Evolutionary conservation across 2,329 filamentous ascomycete species (phyloP), one percentile per base, ranked within the genome.

Genomic region (Zarea fungicola): DNA sequence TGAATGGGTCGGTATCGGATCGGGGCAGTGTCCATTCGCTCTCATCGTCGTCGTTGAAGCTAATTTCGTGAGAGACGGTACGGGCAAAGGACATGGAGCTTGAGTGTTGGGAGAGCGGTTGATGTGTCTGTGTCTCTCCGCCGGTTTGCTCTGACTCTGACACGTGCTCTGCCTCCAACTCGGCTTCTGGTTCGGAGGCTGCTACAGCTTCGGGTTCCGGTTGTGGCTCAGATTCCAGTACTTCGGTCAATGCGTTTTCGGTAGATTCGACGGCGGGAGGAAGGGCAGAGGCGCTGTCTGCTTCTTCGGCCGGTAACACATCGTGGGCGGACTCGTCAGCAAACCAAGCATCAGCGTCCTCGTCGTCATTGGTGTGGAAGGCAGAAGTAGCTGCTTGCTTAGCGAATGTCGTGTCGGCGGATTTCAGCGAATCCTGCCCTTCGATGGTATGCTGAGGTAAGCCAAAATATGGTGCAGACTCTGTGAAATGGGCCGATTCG

Each of bases 51-150:
- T 80, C 77, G 49, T 71, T 73, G 66, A 79, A 83, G 60, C 70
- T 81, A 21, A 83, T 67, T 46, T 83, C 80, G 50, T 83, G 76
- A 10, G 81, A 77, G 11, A 83, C 80, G 2, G 82, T 85, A 29
- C 81, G 75, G 10, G 80, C 73, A 63, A 85, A 85, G 0, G 82
- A 85, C 60, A 77, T 73, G 41, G 74, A 80, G 62, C 80, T 84
- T 9, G 74, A 63, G 60, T 84, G 81, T 54, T 81, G 80, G 22
- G 72, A 68, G 21, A 40, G 37, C 14, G 35, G 22, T 13, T 50
- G 47, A 14, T 29, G 42, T 10, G 44, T 11, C 26, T 47, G 26
- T 14, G 28, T 32, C 26, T 40, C 44, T 16, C n/a, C n/a, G n/a
- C n/a, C n/a, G n/a, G n/a, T n/a, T n/a, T n/a, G n/a, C n/a, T 32